phyloP scores from a whole-genome alignment of 305 asterid genomes.

The Caryopteris hybrid region DNA sequence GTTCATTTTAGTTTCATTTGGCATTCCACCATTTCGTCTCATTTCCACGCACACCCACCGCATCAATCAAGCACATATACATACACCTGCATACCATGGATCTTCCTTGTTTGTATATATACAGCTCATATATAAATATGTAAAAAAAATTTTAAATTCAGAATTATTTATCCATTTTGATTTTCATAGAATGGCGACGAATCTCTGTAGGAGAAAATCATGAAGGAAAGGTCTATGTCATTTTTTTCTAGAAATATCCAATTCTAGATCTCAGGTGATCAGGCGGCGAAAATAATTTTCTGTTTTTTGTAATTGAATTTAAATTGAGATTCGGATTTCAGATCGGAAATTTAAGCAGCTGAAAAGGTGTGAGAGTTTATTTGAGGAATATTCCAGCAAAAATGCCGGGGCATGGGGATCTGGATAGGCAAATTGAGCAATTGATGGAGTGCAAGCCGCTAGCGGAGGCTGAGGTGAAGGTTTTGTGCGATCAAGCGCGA shows the following conservation, averaged over 20 bases:
- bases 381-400: conserved; percentile 11
- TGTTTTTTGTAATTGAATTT: not conserved
- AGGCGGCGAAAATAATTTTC: conserved; percentile 11
- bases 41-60: conserved; percentile 30
- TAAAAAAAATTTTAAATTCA: not conserved
- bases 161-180: conserved; percentile 5
- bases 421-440: conserved; percentile 89
- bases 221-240: not conserved
- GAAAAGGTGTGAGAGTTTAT: conserved; percentile 16
- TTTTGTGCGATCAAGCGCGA: conserved; percentile 88
- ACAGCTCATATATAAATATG: not conserved
- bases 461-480: conserved; percentile 74
- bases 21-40: conserved; percentile 41
- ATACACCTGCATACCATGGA: conserved; percentile 7
- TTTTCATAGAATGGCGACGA: conserved; percentile 14
- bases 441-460: conserved; percentile 95
- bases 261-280: conserved; percentile 37
- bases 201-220: conserved; percentile 12
- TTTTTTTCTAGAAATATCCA: conserved; percentile 4
- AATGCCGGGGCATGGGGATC: conserved; percentile 89
- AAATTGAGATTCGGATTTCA: conserved; percentile 5
- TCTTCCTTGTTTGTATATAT: conserved; percentile 3
- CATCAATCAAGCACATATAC: conserved; percentile 12
- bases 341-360: conserved; percentile 35
- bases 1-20: conserved; percentile 52